Conservation (phyloP, 2,329 filamentous ascomycete species). For the Whalleya microplaca region DNA sequence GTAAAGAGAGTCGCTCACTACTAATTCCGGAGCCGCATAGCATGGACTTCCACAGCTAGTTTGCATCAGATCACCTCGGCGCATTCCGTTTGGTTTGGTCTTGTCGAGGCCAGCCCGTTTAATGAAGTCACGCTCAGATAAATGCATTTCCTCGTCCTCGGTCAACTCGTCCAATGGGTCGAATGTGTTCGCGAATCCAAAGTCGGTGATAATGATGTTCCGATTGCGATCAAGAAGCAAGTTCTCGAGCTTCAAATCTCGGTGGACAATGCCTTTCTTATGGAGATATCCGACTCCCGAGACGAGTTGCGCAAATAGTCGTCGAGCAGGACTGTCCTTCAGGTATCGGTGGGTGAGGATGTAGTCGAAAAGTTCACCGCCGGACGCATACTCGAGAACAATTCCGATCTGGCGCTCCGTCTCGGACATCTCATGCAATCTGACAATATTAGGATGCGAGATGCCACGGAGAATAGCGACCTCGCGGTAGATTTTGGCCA, state of each 20-base stretch:
- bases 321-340: slow-evolving; percentile 88
- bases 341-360: slow-evolving; percentile 96
- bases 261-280: slow-evolving; percentile 97
- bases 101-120: slow-evolving; percentile 85
- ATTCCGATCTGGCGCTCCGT: slow-evolving; percentile 97
- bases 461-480: slow-evolving; percentile 87
- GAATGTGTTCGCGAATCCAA: slow-evolving; percentile 98
- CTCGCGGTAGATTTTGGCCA: slow-evolving; percentile 97
- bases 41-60: slow-evolving; percentile 98
- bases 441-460: slow-evolving; percentile 95
- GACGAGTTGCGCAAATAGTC: slow-evolving; percentile 92
- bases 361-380: slow-evolving; percentile 96
- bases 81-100: slow-evolving; percentile 71
- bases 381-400: slow-evolving; percentile 96
- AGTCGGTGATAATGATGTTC: slow-evolving; percentile 99
- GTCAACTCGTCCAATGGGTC: slow-evolving; percentile 84
- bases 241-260: slow-evolving; percentile 96
- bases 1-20: slow-evolving; percentile 96
- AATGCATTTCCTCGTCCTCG: slow-evolving; percentile 86
- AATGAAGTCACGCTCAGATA: slow-evolving; percentile 86
- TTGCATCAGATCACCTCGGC: slow-evolving; percentile 95
- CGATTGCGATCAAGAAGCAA: slow-evolving; percentile 91
- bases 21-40: slow-evolving; percentile 94
- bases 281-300: slow-evolving; percentile 97
- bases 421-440: slow-evolving; percentile 97